Evolutionary conservation across 140 eudicot species (phyloP).

Genomic region (Anethum foeniculum): DNA sequence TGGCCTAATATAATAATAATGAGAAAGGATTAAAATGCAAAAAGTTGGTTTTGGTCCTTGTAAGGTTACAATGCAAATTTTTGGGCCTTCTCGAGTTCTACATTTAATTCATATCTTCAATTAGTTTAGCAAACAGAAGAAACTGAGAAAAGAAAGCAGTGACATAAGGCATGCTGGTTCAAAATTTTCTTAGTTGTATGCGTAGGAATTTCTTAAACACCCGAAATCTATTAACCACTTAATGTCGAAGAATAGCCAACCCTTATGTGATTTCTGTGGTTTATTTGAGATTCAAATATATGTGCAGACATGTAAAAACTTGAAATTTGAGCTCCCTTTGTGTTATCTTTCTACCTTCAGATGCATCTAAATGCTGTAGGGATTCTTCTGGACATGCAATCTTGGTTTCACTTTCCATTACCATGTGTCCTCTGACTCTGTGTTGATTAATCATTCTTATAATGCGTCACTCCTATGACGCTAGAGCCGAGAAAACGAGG

Average conservation of each 20-base stretch:
- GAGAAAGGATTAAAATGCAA: background rate
- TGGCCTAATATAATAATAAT: background rate
- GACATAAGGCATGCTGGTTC: background rate
- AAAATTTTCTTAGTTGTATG: background rate
- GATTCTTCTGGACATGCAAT: background rate
- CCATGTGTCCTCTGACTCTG: background rate
- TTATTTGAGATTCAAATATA: background rate
- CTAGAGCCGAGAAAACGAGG: background rate
- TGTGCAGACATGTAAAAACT: background rate
- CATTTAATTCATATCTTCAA: background rate
- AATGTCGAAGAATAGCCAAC: background rate
- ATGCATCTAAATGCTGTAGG: background rate
- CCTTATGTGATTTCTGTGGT: background rate
- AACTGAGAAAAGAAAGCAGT: background rate
- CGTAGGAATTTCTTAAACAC: background rate
- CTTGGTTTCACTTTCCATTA: background rate
- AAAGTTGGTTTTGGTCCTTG: background rate
- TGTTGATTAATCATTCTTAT: background rate
- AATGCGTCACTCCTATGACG: background rate
- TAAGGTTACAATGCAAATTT: background rate
- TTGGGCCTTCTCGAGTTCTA: background rate
- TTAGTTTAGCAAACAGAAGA: background rate
- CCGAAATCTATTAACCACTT: background rate
- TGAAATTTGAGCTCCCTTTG: background rate
- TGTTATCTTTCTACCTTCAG: background rate